phyloP scores from a whole-genome alignment of 208 protist species.

The Leishmania martiniquensis region DNA sequence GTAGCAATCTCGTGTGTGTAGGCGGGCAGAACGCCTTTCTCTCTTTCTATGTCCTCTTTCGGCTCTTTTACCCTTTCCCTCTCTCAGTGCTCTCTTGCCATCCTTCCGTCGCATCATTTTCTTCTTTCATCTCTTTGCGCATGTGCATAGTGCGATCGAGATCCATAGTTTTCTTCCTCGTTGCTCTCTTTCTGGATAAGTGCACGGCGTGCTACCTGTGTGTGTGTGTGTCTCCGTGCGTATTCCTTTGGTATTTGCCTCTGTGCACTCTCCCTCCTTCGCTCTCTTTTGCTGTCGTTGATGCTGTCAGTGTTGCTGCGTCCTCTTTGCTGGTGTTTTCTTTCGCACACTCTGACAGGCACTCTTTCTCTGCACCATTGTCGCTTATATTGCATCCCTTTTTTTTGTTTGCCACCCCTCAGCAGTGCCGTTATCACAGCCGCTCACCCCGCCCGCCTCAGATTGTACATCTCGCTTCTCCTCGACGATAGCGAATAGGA shows the following conservation, averaged over 20 bases:
- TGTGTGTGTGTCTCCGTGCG: not conserved
- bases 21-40: not conserved
- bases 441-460: not conserved
- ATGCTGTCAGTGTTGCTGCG: not conserved
- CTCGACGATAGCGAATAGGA: not conserved
- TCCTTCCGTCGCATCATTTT: not conserved
- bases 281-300: not conserved
- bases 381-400: not conserved
- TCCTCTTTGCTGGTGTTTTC: not conserved
- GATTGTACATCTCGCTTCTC: not conserved
- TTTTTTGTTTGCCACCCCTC: not conserved
- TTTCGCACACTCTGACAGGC: not conserved
- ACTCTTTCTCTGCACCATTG: not conserved
- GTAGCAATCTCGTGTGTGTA: not conserved
- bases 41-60: slow-evolving; percentile 1
- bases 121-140: not conserved
- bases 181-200: not conserved
- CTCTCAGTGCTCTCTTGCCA: not conserved
- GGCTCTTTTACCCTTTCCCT: not conserved
- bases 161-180: slow-evolving; percentile 4
- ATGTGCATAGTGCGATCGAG: not conserved
- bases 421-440: not conserved
- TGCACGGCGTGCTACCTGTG: not conserved
- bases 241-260: not conserved
- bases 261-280: slow-evolving; percentile 5